phyloP scores from a whole-genome alignment of 805 yeast genomes.

The Saccharomyces eubayanus region DNA sequence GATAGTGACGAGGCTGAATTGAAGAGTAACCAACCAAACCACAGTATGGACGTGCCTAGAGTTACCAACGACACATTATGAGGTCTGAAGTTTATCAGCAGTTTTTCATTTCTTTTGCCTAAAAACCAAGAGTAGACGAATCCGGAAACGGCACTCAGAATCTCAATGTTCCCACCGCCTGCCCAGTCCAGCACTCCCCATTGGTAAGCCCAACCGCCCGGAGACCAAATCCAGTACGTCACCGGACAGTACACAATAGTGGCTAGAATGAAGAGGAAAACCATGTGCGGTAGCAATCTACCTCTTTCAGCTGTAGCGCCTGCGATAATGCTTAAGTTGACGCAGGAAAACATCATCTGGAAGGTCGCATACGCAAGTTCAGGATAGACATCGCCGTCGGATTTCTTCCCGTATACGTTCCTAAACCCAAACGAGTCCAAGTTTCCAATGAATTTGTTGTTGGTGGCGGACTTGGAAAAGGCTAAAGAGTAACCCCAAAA shows the following conservation, averaged over 20 bases:
- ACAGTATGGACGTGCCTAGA: conserved; percentile 72
- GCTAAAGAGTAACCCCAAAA: conserved; percentile 94
- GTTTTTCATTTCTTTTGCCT: conserved; percentile 63
- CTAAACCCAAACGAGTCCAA: conserved; percentile 70
- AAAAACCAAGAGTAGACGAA: conserved; percentile 68
- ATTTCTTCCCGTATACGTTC: conserved; percentile 44
- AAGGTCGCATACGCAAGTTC: conserved; percentile 75
- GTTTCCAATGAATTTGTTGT: conserved; percentile 79
- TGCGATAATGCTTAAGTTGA: conserved; percentile 77
- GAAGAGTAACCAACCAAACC: conserved; percentile 96
- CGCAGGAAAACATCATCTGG: conserved; percentile 82
- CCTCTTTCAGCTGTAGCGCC: conserved; percentile 92
- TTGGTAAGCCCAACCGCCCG: conserved; percentile 80
- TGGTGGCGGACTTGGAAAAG: conserved; percentile 55
- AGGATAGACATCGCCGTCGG: conserved; percentile 48
- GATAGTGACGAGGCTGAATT: conserved; percentile 81
- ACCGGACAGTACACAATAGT: conserved; percentile 86
- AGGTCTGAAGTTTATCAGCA: conserved; percentile 79
- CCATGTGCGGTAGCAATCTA: conserved; percentile 68
- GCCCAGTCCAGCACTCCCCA: conserved; percentile 93
- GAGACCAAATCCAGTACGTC: conserved; percentile 87
- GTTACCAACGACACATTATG: conserved; percentile 86
- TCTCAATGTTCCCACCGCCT: conserved; percentile 95
- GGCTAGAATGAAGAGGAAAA: conserved; percentile 77
- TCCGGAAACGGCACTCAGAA: conserved; percentile 83